phyloP scores from a whole-genome alignment of 2,329 filamentous ascomycete species.

The Cordyceps tenuipes region DNA sequence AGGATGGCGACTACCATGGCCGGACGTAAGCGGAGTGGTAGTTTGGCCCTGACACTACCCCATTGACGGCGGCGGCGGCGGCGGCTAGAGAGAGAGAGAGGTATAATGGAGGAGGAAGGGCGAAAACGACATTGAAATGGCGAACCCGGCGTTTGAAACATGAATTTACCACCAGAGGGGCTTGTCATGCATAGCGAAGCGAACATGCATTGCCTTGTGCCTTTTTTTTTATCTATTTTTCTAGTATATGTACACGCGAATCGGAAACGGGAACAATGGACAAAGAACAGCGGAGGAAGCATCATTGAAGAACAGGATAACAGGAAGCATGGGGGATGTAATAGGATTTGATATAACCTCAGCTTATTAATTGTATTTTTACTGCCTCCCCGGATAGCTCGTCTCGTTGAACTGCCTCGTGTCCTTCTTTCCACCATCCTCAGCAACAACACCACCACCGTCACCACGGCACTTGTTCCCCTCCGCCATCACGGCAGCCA shows the following conservation, averaged over 20 bases:
- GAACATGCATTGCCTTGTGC: background rate
- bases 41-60: slow-evolving; percentile 11
- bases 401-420: too few relatives aligned
- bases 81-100: background rate
- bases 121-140: background rate
- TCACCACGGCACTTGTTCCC: too few relatives aligned
- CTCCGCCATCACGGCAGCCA: too few relatives aligned
- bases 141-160: background rate
- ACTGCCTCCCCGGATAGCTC: too few relatives aligned
- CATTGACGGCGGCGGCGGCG: background rate
- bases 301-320: too few relatives aligned
- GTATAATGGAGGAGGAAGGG: background rate
- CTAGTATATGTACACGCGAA: background rate
- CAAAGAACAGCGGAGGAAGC: background rate
- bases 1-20: slow-evolving; percentile 10
- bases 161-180: background rate
- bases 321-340: too few relatives aligned
- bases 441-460: too few relatives aligned
- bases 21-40: slow-evolving; percentile 17
- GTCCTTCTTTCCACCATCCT: too few relatives aligned
- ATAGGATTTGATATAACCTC: too few relatives aligned
- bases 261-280: background rate
- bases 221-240: background rate
- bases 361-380: too few relatives aligned
- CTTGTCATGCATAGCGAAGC: background rate